A percentile compares a stretch with the other conserved stretches of the same genome.
Conservation (phyloP, 352 stramenopile species). For the Pythium phragmiticola region DNA sequence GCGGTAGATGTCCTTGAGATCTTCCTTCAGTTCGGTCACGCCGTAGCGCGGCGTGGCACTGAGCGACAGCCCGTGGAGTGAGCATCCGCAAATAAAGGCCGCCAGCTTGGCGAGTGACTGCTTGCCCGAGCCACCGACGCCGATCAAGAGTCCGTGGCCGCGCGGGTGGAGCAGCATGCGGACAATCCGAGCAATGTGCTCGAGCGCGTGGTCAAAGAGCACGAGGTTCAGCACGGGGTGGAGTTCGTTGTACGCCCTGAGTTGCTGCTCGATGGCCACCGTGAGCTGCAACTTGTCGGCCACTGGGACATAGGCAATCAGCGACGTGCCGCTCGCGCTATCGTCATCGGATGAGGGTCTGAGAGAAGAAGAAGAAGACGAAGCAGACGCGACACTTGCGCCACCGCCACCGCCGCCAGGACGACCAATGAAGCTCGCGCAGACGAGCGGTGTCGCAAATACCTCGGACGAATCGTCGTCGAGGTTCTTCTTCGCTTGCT, state of each 20-base stretch:
- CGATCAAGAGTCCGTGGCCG: conserved; percentile 86
- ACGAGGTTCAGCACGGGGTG: conserved; percentile 93
- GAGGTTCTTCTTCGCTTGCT: conserved; percentile 87
- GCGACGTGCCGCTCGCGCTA: neutral
- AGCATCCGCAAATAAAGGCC: conserved; percentile 84
- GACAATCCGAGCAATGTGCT: conserved; percentile 88
- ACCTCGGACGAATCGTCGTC: conserved; percentile 77
- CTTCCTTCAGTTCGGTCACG: conserved; percentile 80
- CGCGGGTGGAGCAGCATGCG: conserved; percentile 73
- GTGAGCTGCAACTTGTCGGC: conserved; percentile 54
- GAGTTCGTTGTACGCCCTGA: conserved; percentile 90
- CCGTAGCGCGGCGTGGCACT: conserved; percentile 61
- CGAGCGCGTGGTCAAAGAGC: conserved; percentile 90
- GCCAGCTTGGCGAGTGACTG: conserved; percentile 89
- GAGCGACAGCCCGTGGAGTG: conserved; percentile 62
- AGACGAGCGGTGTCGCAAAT: conserved; percentile 70
- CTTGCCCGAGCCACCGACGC: conserved; percentile 85
- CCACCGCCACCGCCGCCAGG: neutral
- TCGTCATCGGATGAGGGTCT: conserved; percentile 1
- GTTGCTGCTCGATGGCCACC: conserved; percentile 52
- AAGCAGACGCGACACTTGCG: too few relatives aligned
- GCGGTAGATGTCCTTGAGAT: conserved; percentile 89
- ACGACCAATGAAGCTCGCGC: conserved; percentile 54
- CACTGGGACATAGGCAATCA: conserved; percentile 51
- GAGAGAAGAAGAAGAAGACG: too few relatives aligned